Base-by-base conservation (phyloP, 1,139 yeast species). In the Hemisphaericaspora lyxosophila region DNA sequence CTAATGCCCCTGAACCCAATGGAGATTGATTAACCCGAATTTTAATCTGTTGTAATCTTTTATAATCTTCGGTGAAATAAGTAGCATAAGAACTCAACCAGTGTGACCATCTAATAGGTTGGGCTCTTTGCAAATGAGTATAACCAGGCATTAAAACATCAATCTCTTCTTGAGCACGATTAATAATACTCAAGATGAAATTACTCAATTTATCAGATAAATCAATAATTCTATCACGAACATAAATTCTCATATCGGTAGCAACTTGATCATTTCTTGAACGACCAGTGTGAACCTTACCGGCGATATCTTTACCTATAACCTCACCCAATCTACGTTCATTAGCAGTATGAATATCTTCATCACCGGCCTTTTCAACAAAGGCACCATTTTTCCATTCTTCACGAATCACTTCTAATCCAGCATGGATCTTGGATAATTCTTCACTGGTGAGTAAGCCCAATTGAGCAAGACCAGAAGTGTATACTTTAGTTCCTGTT, bases 181-280 rank as follows among this genome's bases (percentile, higher is more conserved):
- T 73, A 35, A 81, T 59, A 50, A 92, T 76, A 18, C 83, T 82
- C 44, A 68, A 61, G 56, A 90, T 83, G 45, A 90, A 75, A 26
- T 69, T 73, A 37, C 70, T 72, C 55, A 92, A 67, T 43, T 77
- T 73, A 20, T 66, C 69, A n/a, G 80, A 69, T 43, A 89, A 60
- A 51, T 77, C 75, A 9, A 67, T 73, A 48, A 92, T 68, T 48
- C 81, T 78, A 49, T 84, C 94, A 54, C 97, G 82, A 38, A 92
- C 97, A 54, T 78, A 92, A 31, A 92, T 79, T 63, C 99, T 79
- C 96, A 92, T 87, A 59, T 92, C 98, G 14, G 97, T 92, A 30
- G 97, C 98, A 40, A 90, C 97, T 70, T 92, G 99, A 63, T 92
- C 99, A 57, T 92, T 92, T 74, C 99, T 83, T 34, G 96, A 87